Evolutionary conservation across 2,329 filamentous ascomycete species (phyloP).

Genomic region (Triangularia verruculosa): DNA sequence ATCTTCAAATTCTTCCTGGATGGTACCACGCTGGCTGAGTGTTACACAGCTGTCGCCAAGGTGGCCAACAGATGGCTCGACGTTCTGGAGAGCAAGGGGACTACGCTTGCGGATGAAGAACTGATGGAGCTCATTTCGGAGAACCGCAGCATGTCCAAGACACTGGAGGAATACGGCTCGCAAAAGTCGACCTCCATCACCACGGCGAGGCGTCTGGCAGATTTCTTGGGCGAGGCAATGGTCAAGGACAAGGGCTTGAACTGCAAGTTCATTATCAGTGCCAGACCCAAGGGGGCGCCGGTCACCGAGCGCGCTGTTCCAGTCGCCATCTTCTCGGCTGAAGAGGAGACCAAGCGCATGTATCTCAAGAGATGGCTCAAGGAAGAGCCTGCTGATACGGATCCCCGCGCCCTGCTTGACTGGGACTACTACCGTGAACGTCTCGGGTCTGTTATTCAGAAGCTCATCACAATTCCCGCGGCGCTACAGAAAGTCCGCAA

Average conservation of each 20-base stretch:
- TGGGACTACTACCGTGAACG: slow-evolving; percentile 98
- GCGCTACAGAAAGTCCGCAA: slow-evolving; percentile 94
- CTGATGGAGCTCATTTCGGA: slow-evolving; percentile 99
- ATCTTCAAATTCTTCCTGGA: slow-evolving; percentile 99
- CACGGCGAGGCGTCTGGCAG: slow-evolving; percentile 87
- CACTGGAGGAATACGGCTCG: slow-evolving; percentile 87
- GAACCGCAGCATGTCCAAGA: slow-evolving; percentile 97
- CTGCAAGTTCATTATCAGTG: slow-evolving; percentile 98
- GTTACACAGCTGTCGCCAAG: slow-evolving; percentile 86
- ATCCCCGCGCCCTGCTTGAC: slow-evolving; percentile 84
- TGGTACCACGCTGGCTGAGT: slow-evolving; percentile 80
- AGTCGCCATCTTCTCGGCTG: slow-evolving; percentile 94
- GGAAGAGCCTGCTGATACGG: slow-evolving; percentile 87
- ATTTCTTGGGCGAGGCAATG: slow-evolving; percentile 98
- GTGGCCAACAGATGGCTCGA: slow-evolving; percentile 97
- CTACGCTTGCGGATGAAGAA: slow-evolving; percentile 91
- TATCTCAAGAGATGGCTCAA: slow-evolving; percentile 95
- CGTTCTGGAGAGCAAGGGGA: slow-evolving; percentile 83
- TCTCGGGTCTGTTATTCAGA: slow-evolving; percentile 95
- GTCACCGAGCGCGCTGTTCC: slow-evolving; percentile 94
- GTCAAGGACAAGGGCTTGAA: slow-evolving; percentile 98
- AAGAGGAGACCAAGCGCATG: slow-evolving; percentile 79
- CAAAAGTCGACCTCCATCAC: slow-evolving; percentile 99
- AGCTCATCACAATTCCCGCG: slow-evolving; percentile 96
- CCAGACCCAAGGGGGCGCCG: slow-evolving; percentile 79